Percentiles rank a stretch among this genome's conserved stretches.
phyloP scores from a whole-genome alignment of 2,329 filamentous ascomycete genomes.

The Teratosphaeria nubilosa region DNA sequence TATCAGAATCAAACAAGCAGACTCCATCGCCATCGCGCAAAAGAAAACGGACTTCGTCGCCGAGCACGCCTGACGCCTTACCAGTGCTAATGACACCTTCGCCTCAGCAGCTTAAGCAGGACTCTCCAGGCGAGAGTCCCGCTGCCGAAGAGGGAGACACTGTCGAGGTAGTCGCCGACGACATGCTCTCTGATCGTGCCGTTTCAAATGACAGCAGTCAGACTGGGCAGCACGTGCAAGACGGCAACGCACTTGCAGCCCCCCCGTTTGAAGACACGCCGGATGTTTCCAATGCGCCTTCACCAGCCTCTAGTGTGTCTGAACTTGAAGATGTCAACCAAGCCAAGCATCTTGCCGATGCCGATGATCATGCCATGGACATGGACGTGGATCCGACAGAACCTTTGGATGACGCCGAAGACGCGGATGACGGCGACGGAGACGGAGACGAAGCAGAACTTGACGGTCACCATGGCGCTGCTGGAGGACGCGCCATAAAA shows the following conservation, averaged over 20 bases:
- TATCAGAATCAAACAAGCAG: not conserved
- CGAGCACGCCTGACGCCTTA: slow-evolving; percentile 4
- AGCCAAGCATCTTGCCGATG: slow-evolving; percentile 2
- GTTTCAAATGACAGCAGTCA: slow-evolving; percentile 7
- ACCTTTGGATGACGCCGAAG: not conserved
- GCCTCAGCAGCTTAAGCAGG: slow-evolving; percentile 2
- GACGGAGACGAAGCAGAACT: slow-evolving; percentile 17
- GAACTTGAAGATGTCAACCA: slow-evolving; percentile 8
- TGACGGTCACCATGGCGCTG: slow-evolving; percentile 11
- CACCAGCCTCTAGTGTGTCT: slow-evolving; percentile 15
- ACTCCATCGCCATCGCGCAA: slow-evolving; percentile 16
- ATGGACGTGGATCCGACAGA: not conserved
- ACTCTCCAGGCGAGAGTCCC: not conserved
- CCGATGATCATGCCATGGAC: slow-evolving; percentile 5
- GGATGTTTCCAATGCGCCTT: slow-evolving; percentile 7
- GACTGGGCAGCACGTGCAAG: slow-evolving; percentile 5
- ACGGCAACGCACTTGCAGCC: slow-evolving; percentile 3
- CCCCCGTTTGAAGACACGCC: slow-evolving; percentile 13
- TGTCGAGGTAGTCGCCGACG: slow-evolving; percentile 17
- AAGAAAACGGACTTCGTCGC: slow-evolving; percentile 18
- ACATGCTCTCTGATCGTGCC: slow-evolving; percentile 6
- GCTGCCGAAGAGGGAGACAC: slow-evolving; percentile 4
- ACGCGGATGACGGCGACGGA: slow-evolving; percentile 15
- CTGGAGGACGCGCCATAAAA: slow-evolving; percentile 9
- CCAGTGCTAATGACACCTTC: not conserved